phyloP scores from a whole-genome alignment of 805 yeast species.

The Barnettozyma vustinii region DNA sequence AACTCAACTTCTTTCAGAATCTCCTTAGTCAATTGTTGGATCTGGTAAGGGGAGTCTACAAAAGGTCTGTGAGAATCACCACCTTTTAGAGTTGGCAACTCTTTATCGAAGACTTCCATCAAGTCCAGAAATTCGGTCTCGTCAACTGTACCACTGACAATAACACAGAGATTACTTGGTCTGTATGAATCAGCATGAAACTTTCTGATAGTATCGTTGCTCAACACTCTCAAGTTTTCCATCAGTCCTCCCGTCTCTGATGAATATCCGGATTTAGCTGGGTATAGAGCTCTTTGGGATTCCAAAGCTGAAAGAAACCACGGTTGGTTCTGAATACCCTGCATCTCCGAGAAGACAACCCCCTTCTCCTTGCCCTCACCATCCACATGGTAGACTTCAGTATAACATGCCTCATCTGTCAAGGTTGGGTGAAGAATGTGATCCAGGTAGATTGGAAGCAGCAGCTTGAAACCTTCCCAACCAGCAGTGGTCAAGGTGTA shows the following conservation, averaged over 20 bases:
- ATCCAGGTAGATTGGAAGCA: slow-evolving; percentile 86
- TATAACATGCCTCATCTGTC: slow-evolving; percentile 83
- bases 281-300: slow-evolving; percentile 51
- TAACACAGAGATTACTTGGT: slow-evolving; percentile 78
- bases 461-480: slow-evolving; percentile 84
- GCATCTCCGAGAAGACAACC: slow-evolving; percentile 97
- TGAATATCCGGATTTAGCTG: slow-evolving; percentile 68
- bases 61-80: slow-evolving; percentile 57
- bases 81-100: slow-evolving; percentile 36
- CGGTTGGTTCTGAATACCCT: slow-evolving; percentile 77
- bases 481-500: slow-evolving; percentile 91
- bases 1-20: slow-evolving; percentile 56
- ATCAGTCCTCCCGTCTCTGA: slow-evolving; percentile 93
- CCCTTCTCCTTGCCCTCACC: slow-evolving; percentile 90
- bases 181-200: slow-evolving; percentile 72
- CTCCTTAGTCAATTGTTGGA: slow-evolving; percentile 27
- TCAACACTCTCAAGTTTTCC: slow-evolving; percentile 64
- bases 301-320: slow-evolving; percentile 60
- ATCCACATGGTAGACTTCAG: slow-evolving; percentile 94
- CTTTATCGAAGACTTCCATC: slow-evolving; percentile 57
- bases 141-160: slow-evolving; percentile 82
- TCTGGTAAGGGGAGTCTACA: slow-evolving; percentile 55
- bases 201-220: slow-evolving; percentile 65
- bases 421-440: slow-evolving; percentile 81
- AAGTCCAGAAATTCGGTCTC: slow-evolving; percentile 60